Base-by-base conservation (phyloP, 768 basidiomycete genomes). In the Russula abietina region DNA sequence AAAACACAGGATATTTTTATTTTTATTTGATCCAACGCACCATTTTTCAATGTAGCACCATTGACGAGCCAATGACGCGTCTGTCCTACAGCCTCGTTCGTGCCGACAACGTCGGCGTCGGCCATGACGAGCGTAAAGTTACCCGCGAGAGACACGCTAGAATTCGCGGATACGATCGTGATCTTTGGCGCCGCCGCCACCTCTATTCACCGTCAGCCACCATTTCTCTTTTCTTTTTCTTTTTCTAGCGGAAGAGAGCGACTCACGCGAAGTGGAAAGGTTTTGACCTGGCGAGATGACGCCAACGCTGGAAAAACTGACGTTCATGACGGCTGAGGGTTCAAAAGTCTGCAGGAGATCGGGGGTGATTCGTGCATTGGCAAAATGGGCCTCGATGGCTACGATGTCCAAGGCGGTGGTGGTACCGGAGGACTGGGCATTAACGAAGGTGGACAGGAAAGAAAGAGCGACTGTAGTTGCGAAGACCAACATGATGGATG, bases 11-110 rank as follows among this genome's bases (percentile, higher is more conserved):
- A 50, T 30, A 8, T 30, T 30, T 26, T 1, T 30, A 2, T 36
- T 12, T 36, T 30, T 30, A 30, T n/a, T n/a, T n/a, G 8, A 5
- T 10, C 17, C 65, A 36, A 70, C 74, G 17, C 33, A 83, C 84
- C 75, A 26, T 71, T 22, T 22, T 46, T 67, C 45, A 87, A 61
- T 4, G 76, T 77, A 19, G 82, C 88, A 26, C 80, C 77, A 71
- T 91, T 90, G 64, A 85, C 82, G 53, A 93, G 82, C 90, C 89
- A 93, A 76, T 92, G 91, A 58, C 88, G 81, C 55, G 83, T 89
- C 66, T 85, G 83, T 22, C 83, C 85, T 10, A 76, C 73, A 41
- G 78, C 72, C 58, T 83, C 75, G 66, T 86, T 78, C 53, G 81
- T 75, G 43, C 89, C 89, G 41, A 86, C 85, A 26, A 81, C 70